These are phyloP conservation scores for Penicillium sp. DNA, from an alignment of 2,329 filamentous ascomycete genomes.

Conservation along the genomic window DNA sequence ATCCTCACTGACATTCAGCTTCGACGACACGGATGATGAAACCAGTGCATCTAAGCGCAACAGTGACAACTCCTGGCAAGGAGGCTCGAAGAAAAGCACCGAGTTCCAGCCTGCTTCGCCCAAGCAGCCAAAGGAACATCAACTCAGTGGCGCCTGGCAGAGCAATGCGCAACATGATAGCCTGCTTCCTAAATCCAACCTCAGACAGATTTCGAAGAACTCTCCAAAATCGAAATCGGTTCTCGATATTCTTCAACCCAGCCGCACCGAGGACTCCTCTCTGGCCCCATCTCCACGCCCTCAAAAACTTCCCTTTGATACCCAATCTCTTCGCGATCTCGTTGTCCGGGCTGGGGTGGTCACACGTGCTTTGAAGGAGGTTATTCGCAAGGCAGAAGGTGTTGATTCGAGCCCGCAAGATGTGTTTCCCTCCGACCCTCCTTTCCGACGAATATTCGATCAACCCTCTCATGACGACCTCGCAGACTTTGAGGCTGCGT, in stretches of 20 bases:
- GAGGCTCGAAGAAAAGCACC: conserved; percentile 24
- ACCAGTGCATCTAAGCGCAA: conserved; percentile 33
- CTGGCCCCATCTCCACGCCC: conserved; percentile 29
- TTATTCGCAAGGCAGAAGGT: conserved; percentile 52
- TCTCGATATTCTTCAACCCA: conserved; percentile 60
- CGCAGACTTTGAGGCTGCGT: conserved; percentile 31
- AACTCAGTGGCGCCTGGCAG: conserved; percentile 32
- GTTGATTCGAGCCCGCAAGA: conserved; percentile 37
- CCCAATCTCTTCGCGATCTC: conserved; percentile 63
- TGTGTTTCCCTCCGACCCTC: conserved; percentile 40
- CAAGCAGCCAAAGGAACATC: conserved; percentile 21
- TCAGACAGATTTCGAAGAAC: conserved; percentile 55
- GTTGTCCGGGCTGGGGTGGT: conserved; percentile 55
- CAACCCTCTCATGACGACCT: conserved; percentile 39
- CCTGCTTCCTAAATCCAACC: conserved; percentile 29
- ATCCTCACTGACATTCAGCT: conserved; percentile 59
- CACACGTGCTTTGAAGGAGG: conserved; percentile 52
- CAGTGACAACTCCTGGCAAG: conserved; percentile 36
- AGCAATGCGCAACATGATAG: conserved; percentile 24
- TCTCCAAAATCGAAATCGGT: conserved; percentile 63
- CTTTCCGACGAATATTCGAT: conserved; percentile 52
- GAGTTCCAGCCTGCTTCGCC: conserved; percentile 27
- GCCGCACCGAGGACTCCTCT: conserved; percentile 37
- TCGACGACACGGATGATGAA: conserved; percentile 59
- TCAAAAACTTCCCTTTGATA: conserved; percentile 66